A percentile compares a stretch with the other conserved stretches of the same genome.
Conservation (phyloP, 805 yeast genomes). For the Spathaspora boniae region DNA sequence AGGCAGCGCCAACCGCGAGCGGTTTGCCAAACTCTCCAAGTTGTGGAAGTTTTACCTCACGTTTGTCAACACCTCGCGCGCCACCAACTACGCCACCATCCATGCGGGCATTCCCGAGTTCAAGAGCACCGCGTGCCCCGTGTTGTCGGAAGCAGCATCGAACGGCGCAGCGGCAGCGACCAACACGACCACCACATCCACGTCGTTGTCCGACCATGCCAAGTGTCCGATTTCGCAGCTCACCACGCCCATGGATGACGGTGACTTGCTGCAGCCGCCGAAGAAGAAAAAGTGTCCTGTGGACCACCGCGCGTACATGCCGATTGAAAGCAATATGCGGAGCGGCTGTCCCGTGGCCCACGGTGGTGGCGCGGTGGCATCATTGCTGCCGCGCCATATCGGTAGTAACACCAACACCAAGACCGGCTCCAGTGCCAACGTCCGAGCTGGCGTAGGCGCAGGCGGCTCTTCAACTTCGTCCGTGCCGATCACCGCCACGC, state of each 20-base stretch:
- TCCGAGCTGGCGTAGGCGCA: background rate
- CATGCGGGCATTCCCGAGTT: slow-evolving; percentile 29
- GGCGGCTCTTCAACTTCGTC: background rate
- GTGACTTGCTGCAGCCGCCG: slow-evolving; percentile 1
- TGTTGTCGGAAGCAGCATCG: slow-evolving; percentile 3
- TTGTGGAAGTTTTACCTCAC: slow-evolving; percentile 41
- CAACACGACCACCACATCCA: background rate
- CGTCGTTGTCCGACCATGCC: slow-evolving; percentile 9
- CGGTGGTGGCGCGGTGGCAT: background rate
- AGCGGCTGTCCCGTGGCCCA: slow-evolving; percentile 6
- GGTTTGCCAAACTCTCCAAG: slow-evolving; percentile 20
- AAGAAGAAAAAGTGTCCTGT: slow-evolving; percentile 30
- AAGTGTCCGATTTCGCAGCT: slow-evolving; percentile 25
- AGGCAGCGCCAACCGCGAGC: slow-evolving; percentile 14
- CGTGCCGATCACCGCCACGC: background rate
- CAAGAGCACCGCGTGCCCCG: slow-evolving; percentile 10
- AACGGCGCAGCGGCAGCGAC: slow-evolving; percentile 1
- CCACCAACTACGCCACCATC: slow-evolving; percentile 29
- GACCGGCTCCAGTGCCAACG: background rate
- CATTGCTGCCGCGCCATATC: background rate
- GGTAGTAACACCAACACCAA: background rate
- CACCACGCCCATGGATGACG: slow-evolving; percentile 18
- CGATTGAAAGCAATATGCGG: slow-evolving; percentile 19
- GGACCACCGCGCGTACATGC: slow-evolving; percentile 17
- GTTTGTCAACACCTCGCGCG: slow-evolving; percentile 26